Percentiles rank a stretch among this genome's conserved stretches.
phyloP scores from a whole-genome alignment of 129 eudicot genomes.

The Rutidosis leptorrhynchoides region DNA sequence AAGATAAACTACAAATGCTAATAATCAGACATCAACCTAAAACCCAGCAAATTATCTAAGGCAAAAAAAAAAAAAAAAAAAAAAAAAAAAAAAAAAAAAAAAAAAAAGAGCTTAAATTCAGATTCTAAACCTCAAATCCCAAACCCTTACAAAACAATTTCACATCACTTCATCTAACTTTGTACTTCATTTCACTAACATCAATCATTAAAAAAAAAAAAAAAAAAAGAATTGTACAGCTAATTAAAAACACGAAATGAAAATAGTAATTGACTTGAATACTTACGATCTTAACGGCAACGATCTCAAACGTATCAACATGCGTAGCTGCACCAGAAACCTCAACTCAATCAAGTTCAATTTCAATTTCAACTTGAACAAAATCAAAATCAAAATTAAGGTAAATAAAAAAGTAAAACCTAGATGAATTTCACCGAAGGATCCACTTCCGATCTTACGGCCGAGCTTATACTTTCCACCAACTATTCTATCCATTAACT shows the following conservation, averaged over 20 bases:
- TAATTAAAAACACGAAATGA: slow-evolving; percentile 4
- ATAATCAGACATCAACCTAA: slow-evolving; percentile 10
- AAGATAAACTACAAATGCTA: slow-evolving; percentile 2
- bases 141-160: not conserved
- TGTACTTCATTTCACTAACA: slow-evolving; percentile 12
- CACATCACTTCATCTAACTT: slow-evolving; percentile 7
- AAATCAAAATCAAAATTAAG: not conserved
- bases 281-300: slow-evolving; percentile 98
- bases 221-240: not conserved
- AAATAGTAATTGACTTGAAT: not conserved
- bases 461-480: slow-evolving; percentile 97
- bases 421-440: slow-evolving; percentile 85
- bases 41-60: slow-evolving; percentile 1
- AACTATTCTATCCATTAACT: slow-evolving; percentile 75
- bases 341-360: slow-evolving; percentile 25
- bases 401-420: slow-evolving; percentile 36
- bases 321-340: slow-evolving; percentile 77
- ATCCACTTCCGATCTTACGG: slow-evolving; percentile 97
- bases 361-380: slow-evolving; percentile 1
- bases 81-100: too few species aligned
- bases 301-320: slow-evolving; percentile 86
- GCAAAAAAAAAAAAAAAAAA: too few species aligned
- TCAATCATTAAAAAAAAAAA: not conserved
- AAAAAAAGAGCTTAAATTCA: not conserved
- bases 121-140: slow-evolving; percentile 22